phyloP scores from a whole-genome alignment of 495 filamentous ascomycete genomes.

The Xylaria telfairii region DNA sequence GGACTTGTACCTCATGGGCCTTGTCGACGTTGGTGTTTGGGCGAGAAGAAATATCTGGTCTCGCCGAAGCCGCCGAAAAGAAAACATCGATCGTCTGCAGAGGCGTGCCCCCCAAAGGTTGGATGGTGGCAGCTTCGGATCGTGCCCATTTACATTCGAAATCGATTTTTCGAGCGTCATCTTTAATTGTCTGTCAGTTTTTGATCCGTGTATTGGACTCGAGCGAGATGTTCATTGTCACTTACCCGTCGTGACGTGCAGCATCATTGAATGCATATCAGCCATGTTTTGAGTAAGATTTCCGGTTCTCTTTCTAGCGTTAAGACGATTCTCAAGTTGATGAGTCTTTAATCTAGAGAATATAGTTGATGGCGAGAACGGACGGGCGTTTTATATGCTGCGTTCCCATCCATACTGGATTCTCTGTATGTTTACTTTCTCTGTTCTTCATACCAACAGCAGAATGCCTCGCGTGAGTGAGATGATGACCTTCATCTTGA shows the following conservation, averaged over 20 bases:
- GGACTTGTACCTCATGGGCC: not conserved
- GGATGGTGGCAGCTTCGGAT: slow-evolving; percentile 6
- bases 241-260: not conserved
- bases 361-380: not conserved
- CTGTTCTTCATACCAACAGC: not conserved
- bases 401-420: not conserved
- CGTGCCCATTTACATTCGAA: slow-evolving; percentile 30
- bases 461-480: not conserved
- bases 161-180: slow-evolving; percentile 20
- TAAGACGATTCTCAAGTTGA: not conserved
- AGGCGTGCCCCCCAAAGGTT: slow-evolving; percentile 11
- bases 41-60: not conserved
- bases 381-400: slow-evolving; percentile 1
- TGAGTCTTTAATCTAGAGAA: not conserved
- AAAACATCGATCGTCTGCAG: slow-evolving; percentile 17
- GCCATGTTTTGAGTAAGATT: not conserved
- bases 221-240: not conserved
- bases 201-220: not conserved
- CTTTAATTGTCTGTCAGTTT: not conserved
- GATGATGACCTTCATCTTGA: not conserved
- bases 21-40: not conserved
- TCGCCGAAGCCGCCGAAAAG: slow-evolving; percentile 9
- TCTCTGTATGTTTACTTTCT: not conserved
- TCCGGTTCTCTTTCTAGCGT: not conserved
- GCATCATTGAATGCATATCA: not conserved